Percentiles rank a stretch among this genome's conserved stretches.
These are phyloP conservation scores for Aspergillus brunneoviolaceus DNA, from an alignment of 2,329 filamentous ascomycete species.

Conservation along the genomic window DNA sequence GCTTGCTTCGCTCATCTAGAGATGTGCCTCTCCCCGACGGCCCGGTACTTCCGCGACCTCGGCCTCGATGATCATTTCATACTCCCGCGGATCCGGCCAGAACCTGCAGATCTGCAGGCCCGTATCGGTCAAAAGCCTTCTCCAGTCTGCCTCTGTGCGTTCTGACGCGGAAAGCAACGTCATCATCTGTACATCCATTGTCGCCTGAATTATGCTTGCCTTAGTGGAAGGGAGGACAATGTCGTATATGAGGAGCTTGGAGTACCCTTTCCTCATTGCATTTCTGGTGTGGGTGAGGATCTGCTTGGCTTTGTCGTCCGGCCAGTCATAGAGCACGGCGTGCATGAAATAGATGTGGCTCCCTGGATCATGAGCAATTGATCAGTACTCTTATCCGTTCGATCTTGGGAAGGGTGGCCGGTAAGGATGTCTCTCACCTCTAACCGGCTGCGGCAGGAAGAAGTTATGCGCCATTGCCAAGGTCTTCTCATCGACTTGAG, in stretches of 20 bases:
- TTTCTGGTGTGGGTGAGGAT: constrained; percentile 32
- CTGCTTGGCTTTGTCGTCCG: constrained; percentile 33
- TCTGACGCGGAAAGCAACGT: constrained; percentile 48
- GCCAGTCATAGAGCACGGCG: constrained; percentile 46
- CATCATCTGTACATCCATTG: constrained; percentile 42
- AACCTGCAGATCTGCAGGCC: constrained; percentile 31
- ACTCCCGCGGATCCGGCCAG: constrained; percentile 29
- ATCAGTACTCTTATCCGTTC: too few relatives aligned
- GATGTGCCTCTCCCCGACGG: too few relatives aligned
- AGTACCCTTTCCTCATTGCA: constrained; percentile 42
- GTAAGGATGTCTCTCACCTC: constrained; percentile 14
- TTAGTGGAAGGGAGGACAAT: constrained; percentile 38
- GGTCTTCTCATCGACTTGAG: constrained; percentile 24
- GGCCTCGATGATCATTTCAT: constrained; percentile 32
- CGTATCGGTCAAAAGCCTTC: constrained; percentile 21
- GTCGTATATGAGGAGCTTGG: constrained; percentile 42
- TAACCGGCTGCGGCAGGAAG: constrained; percentile 28
- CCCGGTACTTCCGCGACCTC: constrained; percentile 9
- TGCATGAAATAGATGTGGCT: constrained; percentile 45
- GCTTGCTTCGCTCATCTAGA: too few relatives aligned
- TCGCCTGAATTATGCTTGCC: constrained; percentile 31
- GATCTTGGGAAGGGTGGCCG: too few relatives aligned
- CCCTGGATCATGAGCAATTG: constrained; percentile 20
- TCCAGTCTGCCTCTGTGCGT: constrained; percentile 32
- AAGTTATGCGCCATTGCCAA: constrained; percentile 29